phyloP scores from a whole-genome alignment of 1,284 basidiomycete species.

The Ustilago curta region DNA sequence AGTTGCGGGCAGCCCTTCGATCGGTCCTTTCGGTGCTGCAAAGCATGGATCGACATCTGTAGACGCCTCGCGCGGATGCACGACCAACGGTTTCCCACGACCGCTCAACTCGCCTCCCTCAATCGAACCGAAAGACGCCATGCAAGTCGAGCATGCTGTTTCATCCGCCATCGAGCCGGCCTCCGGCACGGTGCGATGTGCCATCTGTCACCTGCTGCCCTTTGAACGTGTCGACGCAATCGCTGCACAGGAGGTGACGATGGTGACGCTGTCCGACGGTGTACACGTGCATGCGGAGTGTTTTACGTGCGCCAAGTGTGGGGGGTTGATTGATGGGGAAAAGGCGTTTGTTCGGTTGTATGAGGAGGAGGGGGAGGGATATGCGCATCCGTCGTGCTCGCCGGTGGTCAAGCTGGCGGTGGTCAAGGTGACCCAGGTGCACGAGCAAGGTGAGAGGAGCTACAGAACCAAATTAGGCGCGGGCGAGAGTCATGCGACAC shows the following conservation, averaged over 20 bases:
- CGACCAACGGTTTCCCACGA: constrained; percentile 31
- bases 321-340: constrained; percentile 33
- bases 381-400: constrained; percentile 37
- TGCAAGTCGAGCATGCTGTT: constrained; percentile 16
- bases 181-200: constrained; percentile 26
- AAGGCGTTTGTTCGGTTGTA: constrained; percentile 44
- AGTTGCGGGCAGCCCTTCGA: constrained; percentile 30
- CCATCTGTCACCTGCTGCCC: constrained; percentile 35
- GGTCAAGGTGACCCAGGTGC: background rate
- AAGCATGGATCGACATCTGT: background rate
- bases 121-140: constrained; percentile 1
- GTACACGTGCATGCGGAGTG: constrained; percentile 53
- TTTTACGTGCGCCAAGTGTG: constrained; percentile 53
- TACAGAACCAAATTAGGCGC: constrained; percentile 17
- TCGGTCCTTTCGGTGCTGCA: background rate
- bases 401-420: constrained; percentile 20
- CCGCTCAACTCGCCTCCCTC: constrained; percentile 25
- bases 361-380: constrained; percentile 4
- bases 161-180: constrained; percentile 15
- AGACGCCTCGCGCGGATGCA: background rate
- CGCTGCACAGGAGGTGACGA: constrained; percentile 24
- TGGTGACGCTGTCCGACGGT: constrained; percentile 44
- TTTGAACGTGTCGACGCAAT: constrained; percentile 37
- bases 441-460: constrained; percentile 9
- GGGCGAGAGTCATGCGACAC: constrained; percentile 34